Conservation (phyloP, 306 rosid species). For the Cucurbita pepo region DNA sequence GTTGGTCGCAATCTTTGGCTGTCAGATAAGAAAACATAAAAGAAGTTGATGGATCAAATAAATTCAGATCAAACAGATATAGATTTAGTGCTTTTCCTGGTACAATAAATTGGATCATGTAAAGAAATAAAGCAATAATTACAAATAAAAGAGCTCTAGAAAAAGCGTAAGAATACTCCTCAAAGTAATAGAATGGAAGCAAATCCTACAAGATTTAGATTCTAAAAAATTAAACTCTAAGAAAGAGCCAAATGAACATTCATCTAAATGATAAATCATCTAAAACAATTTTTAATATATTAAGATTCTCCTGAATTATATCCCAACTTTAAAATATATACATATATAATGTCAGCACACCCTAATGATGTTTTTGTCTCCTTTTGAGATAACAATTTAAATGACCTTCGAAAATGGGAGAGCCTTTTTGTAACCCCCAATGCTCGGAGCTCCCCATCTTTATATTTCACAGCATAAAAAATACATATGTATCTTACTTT, state of each 20-base stretch:
- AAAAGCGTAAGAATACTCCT: background rate
- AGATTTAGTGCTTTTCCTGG: background rate
- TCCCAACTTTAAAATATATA: background rate
- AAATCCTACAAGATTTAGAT: background rate
- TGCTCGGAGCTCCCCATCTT: background rate
- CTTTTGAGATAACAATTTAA: background rate
- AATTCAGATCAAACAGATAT: conserved; percentile 1
- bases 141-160: background rate
- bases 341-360: background rate
- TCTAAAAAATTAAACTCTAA: background rate
- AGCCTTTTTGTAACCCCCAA: background rate
- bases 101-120: background rate
- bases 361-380: background rate
- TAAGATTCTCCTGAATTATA: background rate
- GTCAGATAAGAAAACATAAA: conserved; percentile 10
- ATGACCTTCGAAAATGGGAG: background rate
- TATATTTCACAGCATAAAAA: too few species aligned
- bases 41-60: conserved; percentile 8
- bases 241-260: background rate
- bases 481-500: too few species aligned
- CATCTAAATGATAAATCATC: background rate
- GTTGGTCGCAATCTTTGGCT: conserved; percentile 99
- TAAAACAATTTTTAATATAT: background rate
- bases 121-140: background rate
- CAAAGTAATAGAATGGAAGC: background rate